phyloP scores from a whole-genome alignment of 2,329 filamentous ascomycete genomes.

The Aspergillus unguis region DNA sequence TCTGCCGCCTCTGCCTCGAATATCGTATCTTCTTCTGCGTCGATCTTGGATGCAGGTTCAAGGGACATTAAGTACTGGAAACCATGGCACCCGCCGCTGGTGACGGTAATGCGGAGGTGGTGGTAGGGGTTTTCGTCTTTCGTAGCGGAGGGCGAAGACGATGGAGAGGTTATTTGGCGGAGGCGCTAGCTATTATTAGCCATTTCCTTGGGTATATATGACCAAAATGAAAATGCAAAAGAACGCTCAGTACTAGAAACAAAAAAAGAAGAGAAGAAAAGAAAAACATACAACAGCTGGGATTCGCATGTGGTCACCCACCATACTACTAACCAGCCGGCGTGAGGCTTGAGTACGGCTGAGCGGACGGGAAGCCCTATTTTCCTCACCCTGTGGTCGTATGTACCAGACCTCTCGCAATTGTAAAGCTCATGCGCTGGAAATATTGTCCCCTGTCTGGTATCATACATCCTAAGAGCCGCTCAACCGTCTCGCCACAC shows the following conservation, averaged over 20 bases:
- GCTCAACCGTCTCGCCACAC: conserved; percentile 3
- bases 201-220: background rate
- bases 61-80: conserved; percentile 97
- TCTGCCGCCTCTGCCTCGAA: conserved; percentile 62
- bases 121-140: conserved; percentile 66
- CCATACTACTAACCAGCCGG: conserved; percentile 47
- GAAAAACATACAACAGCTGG: conserved; percentile 44
- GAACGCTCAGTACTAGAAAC: conserved; percentile 5
- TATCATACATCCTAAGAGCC: background rate
- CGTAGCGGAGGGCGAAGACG: conserved; percentile 37
- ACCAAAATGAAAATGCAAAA: background rate
- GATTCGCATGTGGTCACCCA: conserved; percentile 49
- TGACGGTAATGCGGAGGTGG: conserved; percentile 86
- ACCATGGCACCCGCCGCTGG: conserved; percentile 92
- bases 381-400: conserved; percentile 47
- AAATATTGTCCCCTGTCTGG: no score
- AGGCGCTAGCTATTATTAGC: conserved; percentile 54
- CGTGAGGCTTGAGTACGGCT: conserved; percentile 47
- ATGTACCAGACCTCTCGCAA: conserved; percentile 27
- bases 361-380: conserved; percentile 48
- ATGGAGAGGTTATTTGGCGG: conserved; percentile 64
- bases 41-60: conserved; percentile 55
- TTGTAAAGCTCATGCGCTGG: no score
- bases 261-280: conserved; percentile 14
- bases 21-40: conserved; percentile 77